These are phyloP conservation scores for Rosellinia necatrix DNA, from an alignment of 2,329 filamentous ascomycete genomes.

Conservation along the genomic window DNA sequence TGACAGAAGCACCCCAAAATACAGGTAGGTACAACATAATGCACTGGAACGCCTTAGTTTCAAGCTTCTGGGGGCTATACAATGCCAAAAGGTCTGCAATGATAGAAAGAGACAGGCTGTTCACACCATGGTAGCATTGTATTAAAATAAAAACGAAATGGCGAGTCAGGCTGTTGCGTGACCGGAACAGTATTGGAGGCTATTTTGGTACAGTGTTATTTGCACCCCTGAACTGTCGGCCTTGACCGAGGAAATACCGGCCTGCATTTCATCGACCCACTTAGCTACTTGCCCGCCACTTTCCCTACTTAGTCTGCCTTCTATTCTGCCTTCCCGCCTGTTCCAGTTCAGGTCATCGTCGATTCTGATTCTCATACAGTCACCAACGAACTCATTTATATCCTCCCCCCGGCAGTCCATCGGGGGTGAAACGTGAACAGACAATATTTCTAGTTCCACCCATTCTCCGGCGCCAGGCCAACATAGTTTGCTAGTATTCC, in stretches of 20 bases:
- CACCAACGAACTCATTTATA: neutral
- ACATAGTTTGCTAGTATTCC: neutral
- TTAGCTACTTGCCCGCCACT: conserved; percentile 22
- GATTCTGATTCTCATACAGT: neutral
- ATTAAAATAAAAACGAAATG: no score
- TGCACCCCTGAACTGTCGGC: neutral
- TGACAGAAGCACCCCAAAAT: no score
- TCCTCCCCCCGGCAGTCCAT: neutral
- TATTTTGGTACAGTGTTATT: no score
- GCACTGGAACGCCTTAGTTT: no score
- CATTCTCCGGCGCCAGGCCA: neutral
- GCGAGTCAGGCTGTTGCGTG: no score
- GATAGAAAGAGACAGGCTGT: no score
- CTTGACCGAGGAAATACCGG: conserved; percentile 18
- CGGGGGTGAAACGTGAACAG: neutral
- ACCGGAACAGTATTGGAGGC: no score
- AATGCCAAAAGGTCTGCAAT: no score
- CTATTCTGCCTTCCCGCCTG: conserved; percentile 6
- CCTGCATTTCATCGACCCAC: conserved; percentile 17
- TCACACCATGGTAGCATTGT: no score
- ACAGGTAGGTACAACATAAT: no score
- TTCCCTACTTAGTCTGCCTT: conserved; percentile 3
- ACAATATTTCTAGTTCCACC: neutral
- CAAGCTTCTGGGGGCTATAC: no score
- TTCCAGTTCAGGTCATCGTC: neutral